Evolutionary conservation across 2,329 filamentous ascomycete genomes (phyloP).

Genomic region (Bipolaris gigantea): DNA sequence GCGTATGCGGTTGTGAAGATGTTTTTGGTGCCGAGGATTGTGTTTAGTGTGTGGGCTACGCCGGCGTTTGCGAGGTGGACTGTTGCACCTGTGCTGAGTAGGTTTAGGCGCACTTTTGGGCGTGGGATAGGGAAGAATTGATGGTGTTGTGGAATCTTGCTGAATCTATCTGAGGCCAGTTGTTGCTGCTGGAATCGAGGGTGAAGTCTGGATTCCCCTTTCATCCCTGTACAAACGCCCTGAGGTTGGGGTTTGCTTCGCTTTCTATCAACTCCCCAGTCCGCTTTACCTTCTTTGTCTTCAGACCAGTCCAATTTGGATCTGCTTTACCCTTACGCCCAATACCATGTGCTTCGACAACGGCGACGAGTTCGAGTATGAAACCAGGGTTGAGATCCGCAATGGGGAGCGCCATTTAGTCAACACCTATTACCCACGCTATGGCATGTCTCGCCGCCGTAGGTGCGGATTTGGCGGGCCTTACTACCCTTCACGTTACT

Average conservation of each 20-base stretch:
- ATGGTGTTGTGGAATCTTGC: not conserved
- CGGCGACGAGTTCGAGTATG: constrained; percentile 21
- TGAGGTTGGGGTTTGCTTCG: constrained; percentile 1
- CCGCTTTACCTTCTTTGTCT: not conserved
- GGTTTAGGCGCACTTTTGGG: constrained; percentile 46
- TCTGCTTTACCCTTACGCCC: not conserved
- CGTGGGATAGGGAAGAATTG: constrained; percentile 12
- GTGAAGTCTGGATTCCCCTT: not conserved
- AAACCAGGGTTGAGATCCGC: constrained; percentile 15
- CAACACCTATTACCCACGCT: constrained; percentile 9
- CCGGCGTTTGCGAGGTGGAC: constrained; percentile 76
- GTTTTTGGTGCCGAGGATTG: constrained; percentile 74
- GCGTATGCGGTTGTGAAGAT: constrained; percentile 91
- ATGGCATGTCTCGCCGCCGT: constrained; percentile 24
- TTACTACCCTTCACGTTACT: constrained; percentile 37
- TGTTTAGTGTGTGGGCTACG: constrained; percentile 81
- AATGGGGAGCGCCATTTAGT: constrained; percentile 19
- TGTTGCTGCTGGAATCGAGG: not conserved
- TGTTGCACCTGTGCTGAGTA: constrained; percentile 32
- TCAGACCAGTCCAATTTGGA: not conserved
- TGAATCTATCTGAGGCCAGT: not conserved
- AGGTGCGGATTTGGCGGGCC: constrained; percentile 24
- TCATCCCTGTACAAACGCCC: constrained; percentile 1
- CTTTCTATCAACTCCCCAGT: not conserved
- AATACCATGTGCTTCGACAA: constrained; percentile 31